A percentile compares a stretch with the other conserved stretches of the same genome.
Conservation (phyloP, 2,329 filamentous ascomycete genomes). For the Talaromyces sp. region DNA sequence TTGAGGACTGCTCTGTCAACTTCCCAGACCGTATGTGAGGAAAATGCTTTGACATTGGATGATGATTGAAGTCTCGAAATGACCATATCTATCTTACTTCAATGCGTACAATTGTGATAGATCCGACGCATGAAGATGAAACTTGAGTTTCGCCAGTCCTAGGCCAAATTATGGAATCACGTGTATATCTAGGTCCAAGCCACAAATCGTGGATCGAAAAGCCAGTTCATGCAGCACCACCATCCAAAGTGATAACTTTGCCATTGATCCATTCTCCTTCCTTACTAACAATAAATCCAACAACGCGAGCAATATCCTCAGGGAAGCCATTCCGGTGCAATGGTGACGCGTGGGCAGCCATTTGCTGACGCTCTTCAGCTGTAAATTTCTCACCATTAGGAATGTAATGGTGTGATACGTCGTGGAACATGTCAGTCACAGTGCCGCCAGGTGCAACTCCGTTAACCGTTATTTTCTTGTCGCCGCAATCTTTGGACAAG, state of each 20-base stretch:
- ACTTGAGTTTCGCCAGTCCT: too few species aligned
- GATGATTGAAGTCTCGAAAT: too few species aligned
- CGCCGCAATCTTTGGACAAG: constrained; percentile 66
- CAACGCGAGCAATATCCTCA: constrained; percentile 7
- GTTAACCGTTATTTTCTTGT: constrained; percentile 10
- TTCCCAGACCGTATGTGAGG: too few species aligned
- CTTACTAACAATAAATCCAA: constrained; percentile 8
- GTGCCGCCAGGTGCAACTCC: constrained; percentile 9
- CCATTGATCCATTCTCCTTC: constrained; percentile 14
- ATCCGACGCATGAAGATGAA: too few species aligned
- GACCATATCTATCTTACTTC: too few species aligned
- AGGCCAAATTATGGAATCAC: too few species aligned
- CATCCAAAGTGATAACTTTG: constrained; percentile 3
- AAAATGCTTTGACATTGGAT: too few species aligned
- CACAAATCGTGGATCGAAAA: too few species aligned
- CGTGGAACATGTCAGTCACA: constrained; percentile 15
- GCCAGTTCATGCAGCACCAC: neutral
- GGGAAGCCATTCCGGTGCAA: constrained; percentile 11
- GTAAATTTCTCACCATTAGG: constrained; percentile 2
- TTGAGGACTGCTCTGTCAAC: too few species aligned
- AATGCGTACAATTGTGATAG: too few species aligned
- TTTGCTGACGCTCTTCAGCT: neutral
- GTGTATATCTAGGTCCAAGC: too few species aligned
- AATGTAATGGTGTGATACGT: constrained; percentile 1
- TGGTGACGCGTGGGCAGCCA: constrained; percentile 6